A percentile compares a stretch with the other conserved stretches of the same genome.
phyloP scores from a whole-genome alignment of 352 stramenopile genomes.

The Phytophthora melonis region DNA sequence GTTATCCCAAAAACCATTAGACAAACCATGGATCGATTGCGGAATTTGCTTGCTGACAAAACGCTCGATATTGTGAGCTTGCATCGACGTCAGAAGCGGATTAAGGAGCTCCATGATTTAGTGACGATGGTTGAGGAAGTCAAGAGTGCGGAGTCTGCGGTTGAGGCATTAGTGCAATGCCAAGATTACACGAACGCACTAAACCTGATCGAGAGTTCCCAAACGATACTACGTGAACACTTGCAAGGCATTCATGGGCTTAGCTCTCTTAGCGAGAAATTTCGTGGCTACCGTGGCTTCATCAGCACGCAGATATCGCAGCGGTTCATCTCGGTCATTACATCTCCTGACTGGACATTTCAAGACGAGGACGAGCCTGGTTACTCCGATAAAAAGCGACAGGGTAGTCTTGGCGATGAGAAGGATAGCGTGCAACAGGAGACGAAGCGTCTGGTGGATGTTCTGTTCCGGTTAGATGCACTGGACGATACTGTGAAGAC shows the following conservation, averaged over 20 bases:
- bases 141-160: constrained; percentile 82
- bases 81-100: constrained; percentile 83
- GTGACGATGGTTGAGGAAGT: constrained; percentile 88
- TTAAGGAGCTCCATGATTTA: constrained; percentile 83
- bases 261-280: constrained; percentile 77
- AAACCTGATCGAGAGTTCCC: constrained; percentile 80
- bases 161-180: constrained; percentile 87
- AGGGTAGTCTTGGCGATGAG: constrained; percentile 37
- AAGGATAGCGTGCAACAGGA: constrained; percentile 52
- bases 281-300: constrained; percentile 74
- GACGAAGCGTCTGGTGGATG: constrained; percentile 65
- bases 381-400: constrained; percentile 29
- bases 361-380: constrained; percentile 56
- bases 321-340: constrained; percentile 83
- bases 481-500: constrained; percentile 75
- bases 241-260: constrained; percentile 84
- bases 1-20: constrained; percentile 30
- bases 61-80: constrained; percentile 89
- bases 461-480: constrained; percentile 81
- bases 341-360: constrained; percentile 86
- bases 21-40: constrained; percentile 85
- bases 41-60: constrained; percentile 83
- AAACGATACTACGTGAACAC: constrained; percentile 72
- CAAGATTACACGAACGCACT: constrained; percentile 85
- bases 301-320: constrained; percentile 84